Conservation (phyloP, 2,329 filamentous ascomycete genomes). For the Pyrenophora teres region DNA sequence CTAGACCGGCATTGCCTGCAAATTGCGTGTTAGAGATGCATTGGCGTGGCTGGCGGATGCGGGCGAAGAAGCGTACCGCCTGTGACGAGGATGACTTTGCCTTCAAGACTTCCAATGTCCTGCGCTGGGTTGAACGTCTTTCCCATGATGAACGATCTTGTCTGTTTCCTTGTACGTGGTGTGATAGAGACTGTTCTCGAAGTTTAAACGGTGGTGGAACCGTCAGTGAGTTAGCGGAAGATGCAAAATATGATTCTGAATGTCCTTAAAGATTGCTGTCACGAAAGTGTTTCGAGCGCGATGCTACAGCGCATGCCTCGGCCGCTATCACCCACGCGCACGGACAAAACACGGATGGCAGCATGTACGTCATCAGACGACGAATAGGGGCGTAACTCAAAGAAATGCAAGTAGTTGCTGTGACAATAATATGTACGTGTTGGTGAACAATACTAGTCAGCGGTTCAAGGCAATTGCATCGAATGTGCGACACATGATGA, state of each 20-base stretch:
- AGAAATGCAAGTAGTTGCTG: too few relatives aligned
- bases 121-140: conserved; percentile 34
- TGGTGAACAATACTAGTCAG: too few relatives aligned
- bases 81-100: conserved; percentile 45
- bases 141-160: conserved; percentile 17
- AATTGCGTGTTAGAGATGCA: conserved; percentile 1
- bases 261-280: too few relatives aligned
- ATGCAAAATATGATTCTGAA: neutral
- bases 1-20: conserved; percentile 54
- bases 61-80: conserved; percentile 33
- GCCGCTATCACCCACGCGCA: too few relatives aligned
- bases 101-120: conserved; percentile 32
- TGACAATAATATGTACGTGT: too few relatives aligned
- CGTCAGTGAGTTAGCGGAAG: conserved; percentile 7
- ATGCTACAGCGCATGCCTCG: too few relatives aligned
- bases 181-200: conserved; percentile 14
- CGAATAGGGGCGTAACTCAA: too few relatives aligned
- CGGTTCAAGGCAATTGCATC: too few relatives aligned
- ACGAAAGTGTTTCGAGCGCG: too few relatives aligned
- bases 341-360: too few relatives aligned
- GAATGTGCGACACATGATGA: too few relatives aligned
- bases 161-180: conserved; percentile 7
- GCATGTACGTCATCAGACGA: too few relatives aligned
- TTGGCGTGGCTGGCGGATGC: neutral
- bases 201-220: neutral